phyloP scores from a whole-genome alignment of 345 rosid species.

The Salix viminalis region DNA sequence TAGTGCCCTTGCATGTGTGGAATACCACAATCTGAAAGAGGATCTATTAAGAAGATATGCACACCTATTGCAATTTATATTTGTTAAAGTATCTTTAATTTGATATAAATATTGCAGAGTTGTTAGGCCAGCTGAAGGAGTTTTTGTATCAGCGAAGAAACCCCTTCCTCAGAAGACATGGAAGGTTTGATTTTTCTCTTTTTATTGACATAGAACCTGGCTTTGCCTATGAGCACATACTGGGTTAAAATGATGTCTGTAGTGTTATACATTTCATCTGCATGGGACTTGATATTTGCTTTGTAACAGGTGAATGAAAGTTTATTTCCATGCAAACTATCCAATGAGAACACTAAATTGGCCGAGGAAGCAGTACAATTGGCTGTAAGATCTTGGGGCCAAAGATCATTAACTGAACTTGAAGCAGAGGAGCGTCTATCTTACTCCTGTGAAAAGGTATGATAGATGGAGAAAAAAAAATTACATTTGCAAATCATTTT shows the following conservation, averaged over 20 bases:
- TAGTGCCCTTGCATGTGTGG: background rate
- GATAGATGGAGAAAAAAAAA: background rate
- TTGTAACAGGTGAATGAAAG: conserved; percentile 68
- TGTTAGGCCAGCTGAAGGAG: conserved; percentile 72
- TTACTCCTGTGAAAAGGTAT: conserved; percentile 93
- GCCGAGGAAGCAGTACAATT: conserved; percentile 84
- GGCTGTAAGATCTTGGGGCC: conserved; percentile 84
- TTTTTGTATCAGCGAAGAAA: conserved; percentile 79
- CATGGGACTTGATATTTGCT: conserved; percentile 8
- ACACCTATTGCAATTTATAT: background rate
- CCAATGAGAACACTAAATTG: conserved; percentile 55
- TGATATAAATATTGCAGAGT: conserved; percentile 47
- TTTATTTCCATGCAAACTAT: conserved; percentile 79
- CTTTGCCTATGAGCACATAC: background rate
- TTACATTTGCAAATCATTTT: conserved; percentile 8
- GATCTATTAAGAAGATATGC: background rate
- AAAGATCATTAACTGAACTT: conserved; percentile 75
- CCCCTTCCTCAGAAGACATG: conserved; percentile 77
- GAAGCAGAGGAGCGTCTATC: conserved; percentile 95
- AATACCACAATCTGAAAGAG: background rate
- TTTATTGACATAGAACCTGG: background rate
- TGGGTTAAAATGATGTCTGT: too few species aligned
- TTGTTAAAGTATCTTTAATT: conserved; percentile 1
- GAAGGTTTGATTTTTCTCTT: conserved; percentile 55
- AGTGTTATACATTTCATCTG: background rate